Base-by-base conservation (phyloP, 129 eudicot species). In the Lactuca sativa region DNA sequence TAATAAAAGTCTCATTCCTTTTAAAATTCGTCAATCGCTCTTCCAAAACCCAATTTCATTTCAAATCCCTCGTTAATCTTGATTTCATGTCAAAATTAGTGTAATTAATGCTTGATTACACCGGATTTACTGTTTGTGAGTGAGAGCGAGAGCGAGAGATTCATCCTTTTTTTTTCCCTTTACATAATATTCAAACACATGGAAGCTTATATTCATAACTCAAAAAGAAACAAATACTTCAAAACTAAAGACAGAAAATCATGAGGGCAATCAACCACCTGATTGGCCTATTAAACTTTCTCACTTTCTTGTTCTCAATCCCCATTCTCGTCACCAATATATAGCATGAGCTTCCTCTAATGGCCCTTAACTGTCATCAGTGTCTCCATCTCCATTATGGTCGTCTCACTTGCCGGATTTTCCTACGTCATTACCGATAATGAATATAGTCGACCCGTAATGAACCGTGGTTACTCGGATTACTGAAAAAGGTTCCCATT, bases 341-440 rank as follows among this genome's bases (percentile, higher is more conserved):
- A 70, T 92, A 95, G 98, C 71, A 48, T 92, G 73, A 67, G 55
- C 16, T 88, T 92, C 78, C 90, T 92, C 9, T 96, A 92, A 68
- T 92, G 96, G 96, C 98, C 98, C 0, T 25, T 92, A 16, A 86
- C 88, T 36, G 51, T 88, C 81, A 86, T 88, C 68, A 96, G 98
- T 10, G 74, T 77, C 32, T 59, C 98, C 74, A 84, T 92, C 74
- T n/a, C n/a, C n/a, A n/a, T n/a, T n/a, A 82, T 88, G 90, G 95
- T 86, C 54, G 89, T 92, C 72, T 92, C 98, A 38, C 83, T 92
- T 57, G 95, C 98, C 59, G 98, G 98, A 0, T 92, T 92, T 53
- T 96, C 98, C 11, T 92, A 86, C 56, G 85, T 81, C 0, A 96
- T 88, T 13, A 92, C 98, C 10, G 98, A 82, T 71, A 92, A 82